Evolutionary conservation across 345 rosid species (phyloP).

Genomic region (Lepidium sativum): DNA sequence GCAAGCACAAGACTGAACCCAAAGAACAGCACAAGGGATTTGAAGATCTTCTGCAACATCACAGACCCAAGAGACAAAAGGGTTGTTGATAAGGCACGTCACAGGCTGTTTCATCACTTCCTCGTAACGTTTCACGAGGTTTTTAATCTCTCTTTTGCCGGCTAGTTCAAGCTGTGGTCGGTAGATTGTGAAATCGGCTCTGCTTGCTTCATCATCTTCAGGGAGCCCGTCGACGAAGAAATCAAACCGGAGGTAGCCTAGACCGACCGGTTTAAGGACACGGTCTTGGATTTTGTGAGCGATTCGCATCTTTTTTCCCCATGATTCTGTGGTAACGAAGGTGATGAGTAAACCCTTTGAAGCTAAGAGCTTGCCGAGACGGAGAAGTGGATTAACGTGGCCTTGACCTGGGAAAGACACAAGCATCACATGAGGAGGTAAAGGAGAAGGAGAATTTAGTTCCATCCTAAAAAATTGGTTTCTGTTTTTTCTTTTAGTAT

Average conservation of each 20-base stretch:
- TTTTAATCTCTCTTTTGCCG: conserved; percentile 38
- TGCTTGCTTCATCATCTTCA: conserved; percentile 42
- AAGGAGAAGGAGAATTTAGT: conserved; percentile 20
- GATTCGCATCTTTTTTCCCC: conserved; percentile 46
- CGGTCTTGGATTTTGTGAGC: conserved; percentile 38
- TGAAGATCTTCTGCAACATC: conserved; percentile 64
- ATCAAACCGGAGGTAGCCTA: conserved; percentile 59
- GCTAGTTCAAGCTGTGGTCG: conserved; percentile 44
- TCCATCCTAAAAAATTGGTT: conserved; percentile 21
- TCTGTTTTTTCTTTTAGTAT: not conserved
- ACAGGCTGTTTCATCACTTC: conserved; percentile 52
- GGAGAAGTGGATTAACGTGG: conserved; percentile 70
- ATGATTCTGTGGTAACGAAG: conserved; percentile 40
- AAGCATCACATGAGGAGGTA: conserved; percentile 53
- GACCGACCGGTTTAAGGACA: conserved; percentile 45
- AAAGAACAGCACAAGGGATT: conserved; percentile 76
- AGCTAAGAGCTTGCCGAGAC: conserved; percentile 71
- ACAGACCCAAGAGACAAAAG: conserved; percentile 80
- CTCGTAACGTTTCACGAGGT: conserved; percentile 36
- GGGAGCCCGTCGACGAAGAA: conserved; percentile 60
- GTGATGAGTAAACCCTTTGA: conserved; percentile 76
- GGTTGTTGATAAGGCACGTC: conserved; percentile 73
- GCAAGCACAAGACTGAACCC: conserved; percentile 89
- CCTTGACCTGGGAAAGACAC: conserved; percentile 85
- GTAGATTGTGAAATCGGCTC: conserved; percentile 16